These are phyloP conservation scores for Mycena maculata DNA, from an alignment of 768 basidiomycete genomes.

Conservation along the genomic window DNA sequence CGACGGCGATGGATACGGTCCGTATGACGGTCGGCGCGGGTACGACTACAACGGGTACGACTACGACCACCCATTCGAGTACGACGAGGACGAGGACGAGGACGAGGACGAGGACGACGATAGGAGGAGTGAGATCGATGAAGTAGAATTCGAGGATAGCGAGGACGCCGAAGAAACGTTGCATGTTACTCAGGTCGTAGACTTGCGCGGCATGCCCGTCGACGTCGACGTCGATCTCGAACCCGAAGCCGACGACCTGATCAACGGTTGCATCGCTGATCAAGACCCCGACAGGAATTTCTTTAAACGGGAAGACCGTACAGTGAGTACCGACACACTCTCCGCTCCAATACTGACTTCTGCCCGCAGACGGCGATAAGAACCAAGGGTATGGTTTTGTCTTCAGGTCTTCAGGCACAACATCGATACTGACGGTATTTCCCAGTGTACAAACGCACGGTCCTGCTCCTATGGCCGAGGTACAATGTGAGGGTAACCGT, in stretches of 20 bases:
- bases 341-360: not conserved
- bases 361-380: constrained; percentile 2
- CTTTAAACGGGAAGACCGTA: constrained; percentile 17
- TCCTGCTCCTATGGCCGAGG: constrained; percentile 30
- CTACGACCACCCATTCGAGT: not conserved
- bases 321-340: not conserved
- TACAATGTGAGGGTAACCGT: constrained; percentile 10
- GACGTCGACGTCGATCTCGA: not conserved
- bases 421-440: not conserved
- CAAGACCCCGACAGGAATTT: not conserved
- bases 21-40: not conserved
- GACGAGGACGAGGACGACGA: too few relatives aligned
- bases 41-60: constrained; percentile 21
- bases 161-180: constrained; percentile 6
- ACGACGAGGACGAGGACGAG: constrained; percentile 4
- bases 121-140: constrained; percentile 20
- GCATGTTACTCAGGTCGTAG: not conserved
- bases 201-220: constrained; percentile 22
- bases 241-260: not conserved
- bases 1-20: not conserved
- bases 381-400: constrained; percentile 7
- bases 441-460: constrained; percentile 24
- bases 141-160: constrained; percentile 19
- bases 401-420: not conserved
- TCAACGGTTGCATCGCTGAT: constrained; percentile 24